Evolutionary conservation across 495 filamentous ascomycete genomes (phyloP).

Genomic region (Aspergillus wentii): DNA sequence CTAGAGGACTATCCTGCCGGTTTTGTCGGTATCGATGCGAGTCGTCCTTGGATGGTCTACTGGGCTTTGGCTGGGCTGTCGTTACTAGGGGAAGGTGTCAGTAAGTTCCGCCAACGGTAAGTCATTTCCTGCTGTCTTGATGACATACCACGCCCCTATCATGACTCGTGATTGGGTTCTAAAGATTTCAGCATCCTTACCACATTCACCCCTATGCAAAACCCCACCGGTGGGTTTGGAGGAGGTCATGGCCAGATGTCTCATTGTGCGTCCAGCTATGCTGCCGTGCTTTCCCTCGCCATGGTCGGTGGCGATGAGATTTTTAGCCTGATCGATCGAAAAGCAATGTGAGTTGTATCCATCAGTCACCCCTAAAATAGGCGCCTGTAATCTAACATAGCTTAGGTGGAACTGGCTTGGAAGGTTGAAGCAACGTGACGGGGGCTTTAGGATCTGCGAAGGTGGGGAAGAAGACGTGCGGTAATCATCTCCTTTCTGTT

Average conservation of each 20-base stretch:
- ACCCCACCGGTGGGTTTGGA: slow-evolving; percentile 80
- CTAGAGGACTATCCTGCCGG: slow-evolving; percentile 59
- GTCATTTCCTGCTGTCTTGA: too few relatives aligned
- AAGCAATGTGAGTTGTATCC: slow-evolving; percentile 57
- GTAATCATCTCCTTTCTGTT: slow-evolving; percentile 35
- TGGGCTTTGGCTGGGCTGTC: slow-evolving; percentile 75
- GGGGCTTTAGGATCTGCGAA: slow-evolving; percentile 74
- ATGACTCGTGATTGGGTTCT: slow-evolving; percentile 2
- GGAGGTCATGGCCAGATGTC: slow-evolving; percentile 88
- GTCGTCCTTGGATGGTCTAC: slow-evolving; percentile 88
- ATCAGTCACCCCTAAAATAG: neutral
- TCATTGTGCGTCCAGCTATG: slow-evolving; percentile 85
- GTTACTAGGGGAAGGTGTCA: slow-evolving; percentile 72
- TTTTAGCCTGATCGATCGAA: slow-evolving; percentile 71
- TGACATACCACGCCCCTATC: slow-evolving; percentile 6
- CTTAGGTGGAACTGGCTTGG: slow-evolving; percentile 79
- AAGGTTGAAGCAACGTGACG: slow-evolving; percentile 73
- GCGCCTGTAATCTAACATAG: slow-evolving; percentile 15
- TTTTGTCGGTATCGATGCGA: slow-evolving; percentile 72
- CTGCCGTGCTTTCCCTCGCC: slow-evolving; percentile 68
- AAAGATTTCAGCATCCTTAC: slow-evolving; percentile 49
- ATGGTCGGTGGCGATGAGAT: slow-evolving; percentile 70
- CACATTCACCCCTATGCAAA: slow-evolving; percentile 76
- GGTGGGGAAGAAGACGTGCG: slow-evolving; percentile 91
- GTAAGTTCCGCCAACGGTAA: slow-evolving; percentile 59